Conservation (phyloP, 495 filamentous ascomycete genomes). For the Sordaria brevicollis region DNA sequence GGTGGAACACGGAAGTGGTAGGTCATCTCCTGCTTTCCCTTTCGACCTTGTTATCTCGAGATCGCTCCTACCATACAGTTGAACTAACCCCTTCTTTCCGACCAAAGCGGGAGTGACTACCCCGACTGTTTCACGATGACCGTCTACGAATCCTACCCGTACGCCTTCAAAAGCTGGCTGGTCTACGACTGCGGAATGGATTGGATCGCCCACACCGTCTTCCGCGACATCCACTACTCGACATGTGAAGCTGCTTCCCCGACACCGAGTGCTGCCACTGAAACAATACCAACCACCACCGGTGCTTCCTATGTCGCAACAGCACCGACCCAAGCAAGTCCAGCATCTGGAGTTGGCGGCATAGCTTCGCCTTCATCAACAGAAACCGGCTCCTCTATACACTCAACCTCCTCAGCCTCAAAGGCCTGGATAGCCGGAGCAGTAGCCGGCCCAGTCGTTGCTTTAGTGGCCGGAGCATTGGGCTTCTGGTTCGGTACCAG, state of each 20-base stretch:
- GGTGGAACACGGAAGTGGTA: neutral
- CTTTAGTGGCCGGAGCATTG: neutral
- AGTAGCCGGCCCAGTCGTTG: neutral
- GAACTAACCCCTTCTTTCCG: neutral
- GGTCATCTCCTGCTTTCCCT: neutral
- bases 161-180: conserved; percentile 6
- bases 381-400: neutral
- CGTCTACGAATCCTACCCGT: conserved; percentile 2
- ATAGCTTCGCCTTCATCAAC: conserved; percentile 1
- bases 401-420: neutral
- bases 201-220: conserved; percentile 3
- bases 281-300: neutral
- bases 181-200: conserved; percentile 1
- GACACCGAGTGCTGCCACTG: neutral
- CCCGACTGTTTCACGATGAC: conserved; percentile 9
- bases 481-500: neutral
- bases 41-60: neutral
- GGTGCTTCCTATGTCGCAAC: neutral
- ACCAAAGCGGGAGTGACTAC: neutral
- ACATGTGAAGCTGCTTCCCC: neutral
- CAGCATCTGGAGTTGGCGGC: neutral
- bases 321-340: neutral
- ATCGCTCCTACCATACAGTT: neutral
- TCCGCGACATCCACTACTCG: neutral
- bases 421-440: conserved; percentile 5